Evolutionary conservation across 139 green algal species (phyloP).

Genomic region (Micractinium sp.): DNA sequence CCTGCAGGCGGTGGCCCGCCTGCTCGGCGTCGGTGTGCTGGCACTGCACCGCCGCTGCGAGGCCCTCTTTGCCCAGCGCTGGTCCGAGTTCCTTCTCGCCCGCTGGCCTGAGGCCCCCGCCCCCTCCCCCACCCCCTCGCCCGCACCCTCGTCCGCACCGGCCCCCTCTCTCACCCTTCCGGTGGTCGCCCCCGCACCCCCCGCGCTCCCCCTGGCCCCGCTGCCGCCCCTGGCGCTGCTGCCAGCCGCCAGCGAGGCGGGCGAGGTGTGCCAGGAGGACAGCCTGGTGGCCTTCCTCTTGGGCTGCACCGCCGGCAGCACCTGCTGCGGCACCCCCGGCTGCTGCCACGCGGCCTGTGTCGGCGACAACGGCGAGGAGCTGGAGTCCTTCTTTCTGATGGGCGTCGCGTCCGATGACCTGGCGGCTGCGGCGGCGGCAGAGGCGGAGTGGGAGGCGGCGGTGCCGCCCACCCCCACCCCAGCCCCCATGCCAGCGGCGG

Average conservation of each 20-base stretch:
- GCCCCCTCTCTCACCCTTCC: background rate
- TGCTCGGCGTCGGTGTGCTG: conserved; percentile 1
- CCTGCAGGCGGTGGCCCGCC: background rate
- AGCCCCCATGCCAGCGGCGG: background rate
- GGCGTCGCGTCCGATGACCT: background rate
- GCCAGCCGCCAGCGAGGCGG: background rate
- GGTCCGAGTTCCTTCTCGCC: conserved; percentile 6
- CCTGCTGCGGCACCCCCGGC: background rate
- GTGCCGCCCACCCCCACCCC: background rate
- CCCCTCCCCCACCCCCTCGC: background rate
- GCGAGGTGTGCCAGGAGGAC: background rate
- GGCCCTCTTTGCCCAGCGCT: conserved; percentile 1
- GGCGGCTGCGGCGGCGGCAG: background rate
- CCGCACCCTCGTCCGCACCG: background rate
- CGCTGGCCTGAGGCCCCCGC: background rate
- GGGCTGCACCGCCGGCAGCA: background rate
- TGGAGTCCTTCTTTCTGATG: background rate
- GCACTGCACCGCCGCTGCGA: background rate
- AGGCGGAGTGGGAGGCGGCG: background rate
- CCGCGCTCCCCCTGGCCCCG: background rate
- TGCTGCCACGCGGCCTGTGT: background rate
- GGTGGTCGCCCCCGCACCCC: background rate
- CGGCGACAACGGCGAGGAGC: background rate
- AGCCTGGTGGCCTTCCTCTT: background rate
- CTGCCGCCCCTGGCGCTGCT: background rate